These are phyloP conservation scores for Trichosporon sp. DNA, from an alignment of 1,284 basidiomycete genomes.

Conservation along the genomic window DNA sequence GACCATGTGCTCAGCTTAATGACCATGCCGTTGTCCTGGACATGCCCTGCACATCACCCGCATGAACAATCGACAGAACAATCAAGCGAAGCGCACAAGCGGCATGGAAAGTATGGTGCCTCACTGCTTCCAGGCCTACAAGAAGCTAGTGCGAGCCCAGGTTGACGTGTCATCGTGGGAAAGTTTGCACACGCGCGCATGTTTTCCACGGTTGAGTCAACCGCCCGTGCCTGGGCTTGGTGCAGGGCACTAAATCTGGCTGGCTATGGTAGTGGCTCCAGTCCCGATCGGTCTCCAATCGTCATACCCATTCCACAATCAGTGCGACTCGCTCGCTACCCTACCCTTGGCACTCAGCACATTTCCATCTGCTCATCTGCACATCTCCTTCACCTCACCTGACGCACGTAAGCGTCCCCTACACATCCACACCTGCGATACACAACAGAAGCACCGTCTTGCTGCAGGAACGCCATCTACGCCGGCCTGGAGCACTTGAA, in stretches of 20 bases:
- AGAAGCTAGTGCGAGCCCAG: neutral
- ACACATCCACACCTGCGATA: neutral
- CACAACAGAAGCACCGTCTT: neutral
- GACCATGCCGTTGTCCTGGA: no score
- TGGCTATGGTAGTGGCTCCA: no score
- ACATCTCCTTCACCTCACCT: neutral
- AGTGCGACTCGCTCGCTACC: neutral
- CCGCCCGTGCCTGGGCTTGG: neutral
- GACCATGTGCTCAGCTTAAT: neutral
- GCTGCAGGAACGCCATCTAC: neutral
- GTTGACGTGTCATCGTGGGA: conserved; percentile 1
- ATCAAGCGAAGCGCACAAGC: neutral
- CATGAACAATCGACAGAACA: no score
- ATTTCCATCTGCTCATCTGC: neutral
- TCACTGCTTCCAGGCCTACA: neutral
- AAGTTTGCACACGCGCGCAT: neutral
- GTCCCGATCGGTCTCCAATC: neutral
- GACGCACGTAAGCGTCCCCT: neutral
- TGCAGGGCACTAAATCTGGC: neutral
- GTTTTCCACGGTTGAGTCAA: conserved; percentile 5
- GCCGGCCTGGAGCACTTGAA: neutral
- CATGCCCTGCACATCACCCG: no score
- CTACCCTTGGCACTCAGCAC: no score
- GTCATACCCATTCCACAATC: neutral
- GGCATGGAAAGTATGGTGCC: neutral